phyloP scores from a whole-genome alignment of 805 yeast genomes.

The Cyberlindnera maritima region DNA sequence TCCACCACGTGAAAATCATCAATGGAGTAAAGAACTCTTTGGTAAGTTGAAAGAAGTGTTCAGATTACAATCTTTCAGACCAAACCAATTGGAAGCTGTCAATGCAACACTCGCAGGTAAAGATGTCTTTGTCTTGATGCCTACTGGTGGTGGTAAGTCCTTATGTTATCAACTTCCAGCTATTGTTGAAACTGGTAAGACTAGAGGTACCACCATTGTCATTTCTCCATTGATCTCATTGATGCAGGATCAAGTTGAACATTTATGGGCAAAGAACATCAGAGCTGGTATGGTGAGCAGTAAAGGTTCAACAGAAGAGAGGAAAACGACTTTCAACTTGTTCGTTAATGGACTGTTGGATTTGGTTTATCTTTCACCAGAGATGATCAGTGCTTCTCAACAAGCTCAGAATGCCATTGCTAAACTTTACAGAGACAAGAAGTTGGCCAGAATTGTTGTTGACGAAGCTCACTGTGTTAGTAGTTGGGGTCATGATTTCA shows the following conservation, averaged over 20 bases:
- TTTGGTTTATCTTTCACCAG: slow-evolving; percentile 88
- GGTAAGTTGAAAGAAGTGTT: slow-evolving; percentile 56
- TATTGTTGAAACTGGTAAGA: slow-evolving; percentile 66
- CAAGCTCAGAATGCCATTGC: slow-evolving; percentile 64
- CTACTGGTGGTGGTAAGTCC: slow-evolving; percentile 98
- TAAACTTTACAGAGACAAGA: slow-evolving; percentile 48
- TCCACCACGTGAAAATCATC: slow-evolving; percentile 22
- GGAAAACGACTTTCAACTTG: slow-evolving; percentile 56
- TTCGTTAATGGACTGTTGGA: slow-evolving; percentile 68
- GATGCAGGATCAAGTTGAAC: slow-evolving; percentile 96
- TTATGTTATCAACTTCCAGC: slow-evolving; percentile 96
- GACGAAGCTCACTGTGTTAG: slow-evolving; percentile 99
- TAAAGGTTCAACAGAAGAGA: slow-evolving; percentile 59
- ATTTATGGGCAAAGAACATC: slow-evolving; percentile 62
- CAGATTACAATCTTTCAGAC: slow-evolving; percentile 64
- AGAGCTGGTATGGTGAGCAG: slow-evolving; percentile 89
- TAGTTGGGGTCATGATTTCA: slow-evolving; percentile 98
- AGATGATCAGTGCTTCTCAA: slow-evolving; percentile 78
- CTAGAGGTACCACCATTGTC: slow-evolving; percentile 85
- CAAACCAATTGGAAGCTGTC: slow-evolving; percentile 84
- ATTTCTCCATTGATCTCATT: slow-evolving; percentile 92
- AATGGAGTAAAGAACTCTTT: slow-evolving; percentile 72
- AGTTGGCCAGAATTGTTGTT: slow-evolving; percentile 82
- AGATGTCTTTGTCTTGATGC: slow-evolving; percentile 95
- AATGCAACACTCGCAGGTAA: slow-evolving; percentile 70